Conservation (phyloP, 2,329 filamentous ascomycete genomes). For the Phialocephala subalpina region DNA sequence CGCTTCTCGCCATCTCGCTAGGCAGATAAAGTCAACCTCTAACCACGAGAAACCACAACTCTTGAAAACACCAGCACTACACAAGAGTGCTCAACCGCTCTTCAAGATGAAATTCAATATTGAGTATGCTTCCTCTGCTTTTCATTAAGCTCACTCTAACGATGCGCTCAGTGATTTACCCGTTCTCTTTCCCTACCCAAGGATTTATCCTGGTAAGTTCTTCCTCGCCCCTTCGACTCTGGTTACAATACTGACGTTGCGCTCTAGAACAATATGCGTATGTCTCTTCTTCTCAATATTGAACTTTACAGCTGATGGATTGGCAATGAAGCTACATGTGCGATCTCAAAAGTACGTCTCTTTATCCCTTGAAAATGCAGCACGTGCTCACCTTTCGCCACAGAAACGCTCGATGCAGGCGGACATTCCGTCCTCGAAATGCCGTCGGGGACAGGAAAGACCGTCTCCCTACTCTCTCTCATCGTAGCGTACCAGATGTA, state of each 20-base stretch:
- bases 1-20: conserved; percentile 5
- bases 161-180: conserved; percentile 64
- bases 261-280: conserved; percentile 69
- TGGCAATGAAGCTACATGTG: conserved; percentile 71
- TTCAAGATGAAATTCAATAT: conserved; percentile 80
- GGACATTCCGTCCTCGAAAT: conserved; percentile 98
- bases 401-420: conserved; percentile 84
- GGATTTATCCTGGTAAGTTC: conserved; percentile 67
- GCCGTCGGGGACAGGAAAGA: conserved; percentile 98
- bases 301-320: no score
- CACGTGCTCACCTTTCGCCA: conserved; percentile 27
- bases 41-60: conserved; percentile 1
- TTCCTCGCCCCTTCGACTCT: background rate
- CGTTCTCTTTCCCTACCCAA: conserved; percentile 77
- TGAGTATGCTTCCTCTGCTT: conserved; percentile 59
- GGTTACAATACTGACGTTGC: background rate
- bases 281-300: conserved; percentile 20
- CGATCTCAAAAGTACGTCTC: conserved; percentile 71
- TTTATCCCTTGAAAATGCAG: background rate
- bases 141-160: conserved; percentile 25
- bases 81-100: background rate
- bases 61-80: background rate
- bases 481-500: conserved; percentile 97
- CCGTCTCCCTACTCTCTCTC: conserved; percentile 90
- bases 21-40: background rate